Conservation (phyloP, 306 rosid genomes). For the Senna siamea region DNA sequence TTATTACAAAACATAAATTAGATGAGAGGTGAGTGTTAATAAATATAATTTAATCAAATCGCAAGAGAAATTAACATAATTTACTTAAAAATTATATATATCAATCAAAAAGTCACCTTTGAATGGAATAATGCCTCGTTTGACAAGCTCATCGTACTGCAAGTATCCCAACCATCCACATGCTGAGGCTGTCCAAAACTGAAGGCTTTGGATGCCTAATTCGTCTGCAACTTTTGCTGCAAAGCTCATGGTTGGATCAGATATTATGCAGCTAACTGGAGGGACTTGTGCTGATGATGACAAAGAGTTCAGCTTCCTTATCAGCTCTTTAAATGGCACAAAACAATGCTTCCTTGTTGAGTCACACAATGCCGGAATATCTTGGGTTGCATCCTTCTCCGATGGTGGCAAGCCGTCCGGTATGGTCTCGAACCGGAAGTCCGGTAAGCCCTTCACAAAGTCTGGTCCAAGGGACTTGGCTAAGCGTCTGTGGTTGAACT, state of each 20-base stretch:
- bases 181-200: slow-evolving; percentile 46
- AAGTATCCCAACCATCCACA: slow-evolving; percentile 41
- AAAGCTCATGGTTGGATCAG: slow-evolving; percentile 39
- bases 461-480: slow-evolving; percentile 26
- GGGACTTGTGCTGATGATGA: slow-evolving; percentile 18
- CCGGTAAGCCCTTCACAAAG: slow-evolving; percentile 14
- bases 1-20: no score
- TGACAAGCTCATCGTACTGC: slow-evolving; percentile 33
- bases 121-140: slow-evolving; percentile 40
- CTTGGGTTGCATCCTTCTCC: slow-evolving; percentile 35
- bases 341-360: slow-evolving; percentile 36
- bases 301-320: slow-evolving; percentile 33
- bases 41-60: no score
- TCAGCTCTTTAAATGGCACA: slow-evolving; percentile 41
- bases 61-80: no score
- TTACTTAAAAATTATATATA: no score
- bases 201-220: slow-evolving; percentile 38
- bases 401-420: slow-evolving; percentile 38
- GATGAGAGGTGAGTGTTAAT: no score
- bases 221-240: slow-evolving; percentile 39
- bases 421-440: slow-evolving; percentile 39
- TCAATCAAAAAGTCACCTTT: slow-evolving; percentile 13
- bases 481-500: slow-evolving; percentile 39
- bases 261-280: slow-evolving; percentile 36
- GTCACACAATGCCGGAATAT: slow-evolving; percentile 34